Conservation (phyloP, 495 filamentous ascomycete genomes). For the Cudoniella acicularis region DNA sequence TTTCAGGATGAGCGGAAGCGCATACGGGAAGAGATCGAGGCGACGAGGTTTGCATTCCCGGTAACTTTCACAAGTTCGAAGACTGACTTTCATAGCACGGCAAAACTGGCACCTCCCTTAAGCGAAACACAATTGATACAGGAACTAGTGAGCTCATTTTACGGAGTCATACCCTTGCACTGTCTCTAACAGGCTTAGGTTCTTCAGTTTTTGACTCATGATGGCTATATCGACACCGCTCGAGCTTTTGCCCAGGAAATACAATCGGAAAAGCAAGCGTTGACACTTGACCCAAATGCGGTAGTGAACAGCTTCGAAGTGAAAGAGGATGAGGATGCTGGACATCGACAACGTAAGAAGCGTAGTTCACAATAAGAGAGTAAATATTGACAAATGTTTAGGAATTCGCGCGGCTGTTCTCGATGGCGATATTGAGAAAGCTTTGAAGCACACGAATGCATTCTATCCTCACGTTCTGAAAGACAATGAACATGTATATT, state of each 20-base stretch:
- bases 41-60: constrained; percentile 28
- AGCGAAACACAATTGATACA: constrained; percentile 79
- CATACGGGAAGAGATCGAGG: constrained; percentile 40
- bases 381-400: constrained; percentile 28
- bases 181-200: constrained; percentile 44
- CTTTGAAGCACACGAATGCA: constrained; percentile 71
- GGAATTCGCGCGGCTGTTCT: constrained; percentile 86
- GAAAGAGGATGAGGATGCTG: constrained; percentile 83
- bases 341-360: constrained; percentile 76
- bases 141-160: constrained; percentile 52
- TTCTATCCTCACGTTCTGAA: constrained; percentile 80
- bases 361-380: neutral
- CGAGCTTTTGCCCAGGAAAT: constrained; percentile 85
- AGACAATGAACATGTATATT: constrained; percentile 85
- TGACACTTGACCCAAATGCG: constrained; percentile 52
- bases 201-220: constrained; percentile 87
- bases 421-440: constrained; percentile 89
- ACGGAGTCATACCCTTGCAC: constrained; percentile 13
- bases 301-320: constrained; percentile 62
- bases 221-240: constrained; percentile 95
- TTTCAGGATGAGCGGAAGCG: constrained; percentile 55
- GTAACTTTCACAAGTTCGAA: too few species aligned
- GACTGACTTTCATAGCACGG: constrained; percentile 36
- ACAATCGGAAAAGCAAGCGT: constrained; percentile 60
- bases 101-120: constrained; percentile 60